Conservation (phyloP, 2,329 filamentous ascomycete genomes). For the Verticillium klebahnii region DNA sequence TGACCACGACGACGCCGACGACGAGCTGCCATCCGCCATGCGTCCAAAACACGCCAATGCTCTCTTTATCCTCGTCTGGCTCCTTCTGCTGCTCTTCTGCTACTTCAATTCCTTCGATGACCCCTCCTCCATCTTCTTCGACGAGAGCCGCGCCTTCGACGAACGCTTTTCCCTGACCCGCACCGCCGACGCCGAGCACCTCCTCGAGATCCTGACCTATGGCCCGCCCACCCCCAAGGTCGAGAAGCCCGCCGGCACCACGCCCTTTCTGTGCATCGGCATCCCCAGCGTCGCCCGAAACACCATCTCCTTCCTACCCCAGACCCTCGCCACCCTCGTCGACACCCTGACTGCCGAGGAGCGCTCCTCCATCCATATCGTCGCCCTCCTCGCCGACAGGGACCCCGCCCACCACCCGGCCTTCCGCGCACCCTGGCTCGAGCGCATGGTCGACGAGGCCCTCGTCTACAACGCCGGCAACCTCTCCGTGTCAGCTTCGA, state of each 20-base stretch:
- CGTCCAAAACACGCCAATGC: constrained; percentile 17
- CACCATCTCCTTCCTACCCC: constrained; percentile 20
- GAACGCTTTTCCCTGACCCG: constrained; percentile 20
- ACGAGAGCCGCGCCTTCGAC: constrained; percentile 20
- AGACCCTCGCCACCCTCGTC: constrained; percentile 24
- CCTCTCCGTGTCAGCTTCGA: neutral
- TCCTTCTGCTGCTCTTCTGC: constrained; percentile 20
- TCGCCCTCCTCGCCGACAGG: constrained; percentile 28
- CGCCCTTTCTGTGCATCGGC: constrained; percentile 22
- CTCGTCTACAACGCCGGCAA: constrained; percentile 21
- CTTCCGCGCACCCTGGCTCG: constrained; percentile 25
- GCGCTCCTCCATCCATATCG: constrained; percentile 24
- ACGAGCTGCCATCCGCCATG: neutral
- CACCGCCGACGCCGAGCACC: constrained; percentile 18
- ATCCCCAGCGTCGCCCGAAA: constrained; percentile 29
- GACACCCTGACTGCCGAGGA: constrained; percentile 24
- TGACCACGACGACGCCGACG: neutral
- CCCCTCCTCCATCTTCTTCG: constrained; percentile 28
- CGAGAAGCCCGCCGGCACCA: neutral
- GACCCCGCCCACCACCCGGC: constrained; percentile 24
- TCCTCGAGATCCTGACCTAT: constrained; percentile 6
- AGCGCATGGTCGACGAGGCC: constrained; percentile 25
- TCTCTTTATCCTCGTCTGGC: constrained; percentile 22
- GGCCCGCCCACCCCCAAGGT: constrained; percentile 1
- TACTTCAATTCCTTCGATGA: constrained; percentile 26